Evolutionary conservation across 768 basidiomycete genomes (phyloP).

Genomic region (Collybiopsis luxurians): DNA sequence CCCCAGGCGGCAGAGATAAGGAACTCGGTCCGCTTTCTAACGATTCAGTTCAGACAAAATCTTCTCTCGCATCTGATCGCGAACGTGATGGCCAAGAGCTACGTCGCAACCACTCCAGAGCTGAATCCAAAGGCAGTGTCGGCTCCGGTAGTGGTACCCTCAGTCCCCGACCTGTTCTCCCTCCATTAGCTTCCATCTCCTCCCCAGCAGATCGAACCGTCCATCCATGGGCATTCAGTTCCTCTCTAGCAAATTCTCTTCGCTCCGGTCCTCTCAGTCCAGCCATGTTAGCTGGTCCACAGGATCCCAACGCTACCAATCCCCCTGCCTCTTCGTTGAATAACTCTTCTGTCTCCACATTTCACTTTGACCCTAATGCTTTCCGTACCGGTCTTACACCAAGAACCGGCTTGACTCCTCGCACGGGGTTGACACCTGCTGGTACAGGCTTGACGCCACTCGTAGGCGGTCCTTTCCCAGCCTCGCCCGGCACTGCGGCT

Average conservation of each 20-base stretch:
- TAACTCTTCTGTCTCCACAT: conserved; percentile 12
- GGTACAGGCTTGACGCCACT: conserved; percentile 75
- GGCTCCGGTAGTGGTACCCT: background rate
- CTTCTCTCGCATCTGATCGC: conserved; percentile 6
- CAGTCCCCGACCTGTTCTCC: conserved; percentile 66
- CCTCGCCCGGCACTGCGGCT: conserved; percentile 87
- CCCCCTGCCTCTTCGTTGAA: background rate
- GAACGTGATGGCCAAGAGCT: conserved; percentile 1
- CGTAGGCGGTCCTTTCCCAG: conserved; percentile 77
- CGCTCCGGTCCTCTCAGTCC: conserved; percentile 93
- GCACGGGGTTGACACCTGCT: conserved; percentile 78
- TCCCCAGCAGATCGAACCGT: conserved; percentile 61
- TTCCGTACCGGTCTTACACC: conserved; percentile 84
- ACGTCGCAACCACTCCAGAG: conserved; percentile 6
- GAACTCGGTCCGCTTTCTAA: conserved; percentile 27
- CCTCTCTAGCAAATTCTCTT: conserved; percentile 68
- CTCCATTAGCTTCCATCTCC: conserved; percentile 76
- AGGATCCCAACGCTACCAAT: conserved; percentile 34
- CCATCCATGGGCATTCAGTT: conserved; percentile 62
- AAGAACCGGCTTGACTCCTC: conserved; percentile 78
- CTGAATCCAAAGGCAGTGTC: conserved; percentile 34
- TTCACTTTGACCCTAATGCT: conserved; percentile 65
- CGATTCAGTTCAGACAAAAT: conserved; percentile 27
- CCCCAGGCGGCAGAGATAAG: conserved; percentile 13
- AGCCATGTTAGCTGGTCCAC: conserved; percentile 92